A percentile compares a stretch with the other conserved stretches of the same genome.
phyloP scores from a whole-genome alignment of 495 filamentous ascomycete species.

The Choiromyces venosus region DNA sequence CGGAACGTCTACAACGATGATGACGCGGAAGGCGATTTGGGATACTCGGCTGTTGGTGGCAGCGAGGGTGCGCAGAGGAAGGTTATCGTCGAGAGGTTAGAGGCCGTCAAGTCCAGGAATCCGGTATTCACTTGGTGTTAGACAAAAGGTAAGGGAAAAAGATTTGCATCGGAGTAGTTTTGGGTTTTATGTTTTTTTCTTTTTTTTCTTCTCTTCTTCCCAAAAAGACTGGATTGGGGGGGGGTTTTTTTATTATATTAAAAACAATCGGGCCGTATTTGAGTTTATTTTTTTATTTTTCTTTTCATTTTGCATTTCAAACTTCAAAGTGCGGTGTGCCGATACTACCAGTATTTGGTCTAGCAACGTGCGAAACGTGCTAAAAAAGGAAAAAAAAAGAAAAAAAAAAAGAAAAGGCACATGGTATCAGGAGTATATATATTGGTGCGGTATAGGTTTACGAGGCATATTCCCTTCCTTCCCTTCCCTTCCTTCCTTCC shows the following conservation, averaged over 20 bases:
- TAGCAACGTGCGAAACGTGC: not conserved
- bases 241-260: not conserved
- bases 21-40: constrained; percentile 84
- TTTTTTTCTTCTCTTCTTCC: constrained; percentile 5
- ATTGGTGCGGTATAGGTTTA: not conserved
- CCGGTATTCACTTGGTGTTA: constrained; percentile 98
- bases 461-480: not conserved
- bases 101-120: constrained; percentile 89
- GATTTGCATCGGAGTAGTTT: constrained; percentile 8
- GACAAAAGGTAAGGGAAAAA: constrained; percentile 22
- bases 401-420: not conserved
- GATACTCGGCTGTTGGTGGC: constrained; percentile 88
- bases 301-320: not conserved
- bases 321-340: not conserved
- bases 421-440: not conserved
- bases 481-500: not conserved
- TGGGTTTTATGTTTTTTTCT: not conserved
- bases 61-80: constrained; percentile 83
- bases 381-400: not conserved
- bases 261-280: not conserved
- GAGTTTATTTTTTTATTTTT: constrained; percentile 5
- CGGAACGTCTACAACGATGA: constrained; percentile 52
- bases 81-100: constrained; percentile 92
- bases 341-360: constrained; percentile 12
- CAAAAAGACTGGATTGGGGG: not conserved